phyloP scores from a whole-genome alignment of 2,329 filamentous ascomycete genomes.

The Periconia digitata region DNA sequence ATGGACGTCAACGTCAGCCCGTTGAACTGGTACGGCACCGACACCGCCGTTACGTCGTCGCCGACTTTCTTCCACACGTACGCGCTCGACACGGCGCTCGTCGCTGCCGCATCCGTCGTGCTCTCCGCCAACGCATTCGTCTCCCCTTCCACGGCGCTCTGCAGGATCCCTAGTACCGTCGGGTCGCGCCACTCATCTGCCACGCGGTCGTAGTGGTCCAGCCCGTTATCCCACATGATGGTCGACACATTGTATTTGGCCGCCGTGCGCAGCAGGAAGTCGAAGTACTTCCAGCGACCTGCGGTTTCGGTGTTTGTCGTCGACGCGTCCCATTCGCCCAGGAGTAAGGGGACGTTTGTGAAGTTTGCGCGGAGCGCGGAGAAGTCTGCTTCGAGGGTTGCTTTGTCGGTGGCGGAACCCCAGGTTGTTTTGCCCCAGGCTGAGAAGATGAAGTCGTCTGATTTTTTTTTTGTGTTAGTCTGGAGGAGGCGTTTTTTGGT shows the following conservation, averaged over 20 bases:
- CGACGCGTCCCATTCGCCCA: constrained; percentile 61
- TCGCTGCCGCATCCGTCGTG: constrained; percentile 51
- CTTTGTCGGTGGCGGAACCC: constrained; percentile 59
- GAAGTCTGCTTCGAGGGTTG: constrained; percentile 53
- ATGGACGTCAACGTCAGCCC: constrained; percentile 53
- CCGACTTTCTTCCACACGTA: constrained; percentile 59
- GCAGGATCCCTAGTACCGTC: constrained; percentile 51
- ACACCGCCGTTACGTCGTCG: constrained; percentile 45
- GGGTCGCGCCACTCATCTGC: constrained; percentile 55
- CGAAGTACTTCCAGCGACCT: constrained; percentile 61
- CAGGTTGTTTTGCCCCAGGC: constrained; percentile 63
- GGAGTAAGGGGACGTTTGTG: constrained; percentile 56
- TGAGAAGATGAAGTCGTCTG: constrained; percentile 43
- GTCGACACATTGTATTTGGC: constrained; percentile 53
- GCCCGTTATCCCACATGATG: constrained; percentile 63
- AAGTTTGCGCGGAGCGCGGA: constrained; percentile 57
- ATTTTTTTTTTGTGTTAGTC: not conserved
- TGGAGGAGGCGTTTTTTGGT: not conserved
- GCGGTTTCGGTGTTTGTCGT: constrained; percentile 55
- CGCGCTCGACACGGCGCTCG: constrained; percentile 54
- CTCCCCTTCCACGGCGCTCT: constrained; percentile 47
- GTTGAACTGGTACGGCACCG: constrained; percentile 56
- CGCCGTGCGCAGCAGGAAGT: constrained; percentile 55
- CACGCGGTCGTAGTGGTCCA: constrained; percentile 57
- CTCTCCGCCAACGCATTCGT: constrained; percentile 56